Percentiles rank a stretch among this genome's conserved stretches.
These are phyloP conservation scores for Leccinum uliginosum DNA, from an alignment of 768 basidiomycete genomes.

Conservation along the genomic window DNA sequence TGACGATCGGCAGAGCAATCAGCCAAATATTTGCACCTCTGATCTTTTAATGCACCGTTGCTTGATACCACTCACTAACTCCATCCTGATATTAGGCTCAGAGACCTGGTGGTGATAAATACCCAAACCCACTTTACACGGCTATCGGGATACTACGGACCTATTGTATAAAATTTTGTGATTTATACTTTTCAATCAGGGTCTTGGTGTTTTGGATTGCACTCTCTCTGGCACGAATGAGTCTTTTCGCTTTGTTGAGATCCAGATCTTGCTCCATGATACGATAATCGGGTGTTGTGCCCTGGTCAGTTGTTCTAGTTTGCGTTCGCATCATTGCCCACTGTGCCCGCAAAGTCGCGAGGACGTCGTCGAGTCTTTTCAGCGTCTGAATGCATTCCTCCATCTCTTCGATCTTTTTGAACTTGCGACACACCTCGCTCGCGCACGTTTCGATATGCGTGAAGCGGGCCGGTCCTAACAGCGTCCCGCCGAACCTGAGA, in stretches of 20 bases:
- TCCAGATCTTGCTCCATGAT: conserved; percentile 40
- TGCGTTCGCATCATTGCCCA: conserved; percentile 12
- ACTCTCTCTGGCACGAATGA: conserved; percentile 66
- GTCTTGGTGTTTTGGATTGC: conserved; percentile 59
- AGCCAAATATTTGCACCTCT: conserved; percentile 69
- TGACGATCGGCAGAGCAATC: conserved; percentile 65
- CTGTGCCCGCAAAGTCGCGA: conserved; percentile 51
- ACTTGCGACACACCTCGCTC: conserved; percentile 65
- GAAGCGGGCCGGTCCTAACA: conserved; percentile 75
- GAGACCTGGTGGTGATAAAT: neutral
- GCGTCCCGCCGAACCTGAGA: conserved; percentile 72
- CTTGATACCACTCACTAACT: conserved; percentile 10
- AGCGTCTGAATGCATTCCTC: conserved; percentile 57
- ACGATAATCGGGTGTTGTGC: conserved; percentile 44
- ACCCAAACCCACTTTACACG: too few species aligned
- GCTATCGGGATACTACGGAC: neutral
- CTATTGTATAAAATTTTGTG: neutral
- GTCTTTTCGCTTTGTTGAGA: conserved; percentile 57
- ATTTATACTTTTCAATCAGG: conserved; percentile 42
- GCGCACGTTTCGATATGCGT: conserved; percentile 74
- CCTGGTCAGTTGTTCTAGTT: neutral
- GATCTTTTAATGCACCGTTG: conserved; percentile 28
- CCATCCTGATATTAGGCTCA: neutral
- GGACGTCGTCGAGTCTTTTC: conserved; percentile 54
- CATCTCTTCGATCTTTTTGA: conserved; percentile 65